A percentile compares a stretch with the other conserved stretches of the same genome.
Conservation (phyloP, 495 filamentous ascomycete species). For the Podospora anserina region DNA sequence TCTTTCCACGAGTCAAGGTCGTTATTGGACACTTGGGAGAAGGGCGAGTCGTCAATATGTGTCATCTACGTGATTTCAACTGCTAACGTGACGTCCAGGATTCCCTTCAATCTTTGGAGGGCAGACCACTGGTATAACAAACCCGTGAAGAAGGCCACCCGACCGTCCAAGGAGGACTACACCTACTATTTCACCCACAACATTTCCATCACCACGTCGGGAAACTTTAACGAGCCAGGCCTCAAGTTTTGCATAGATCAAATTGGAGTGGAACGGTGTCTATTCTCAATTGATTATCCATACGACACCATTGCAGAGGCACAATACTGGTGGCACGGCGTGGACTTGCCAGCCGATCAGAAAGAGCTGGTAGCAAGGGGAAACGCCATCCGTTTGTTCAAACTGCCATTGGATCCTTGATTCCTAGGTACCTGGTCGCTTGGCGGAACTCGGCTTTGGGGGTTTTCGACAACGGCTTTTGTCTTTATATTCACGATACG, state of each 20-base stretch:
- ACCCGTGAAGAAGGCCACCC: constrained; percentile 50
- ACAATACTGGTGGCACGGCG: constrained; percentile 51
- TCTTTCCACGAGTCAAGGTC: constrained; percentile 54
- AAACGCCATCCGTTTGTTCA: constrained; percentile 56
- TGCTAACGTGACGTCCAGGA: constrained; percentile 27
- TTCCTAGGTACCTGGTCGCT: not conserved
- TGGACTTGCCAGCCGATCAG: constrained; percentile 43
- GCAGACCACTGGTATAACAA: constrained; percentile 60
- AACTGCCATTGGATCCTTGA: constrained; percentile 36
- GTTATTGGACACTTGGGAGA: constrained; percentile 63
- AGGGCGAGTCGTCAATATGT: constrained; percentile 19
- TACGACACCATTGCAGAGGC: constrained; percentile 50
- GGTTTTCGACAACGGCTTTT: too few relatives aligned
- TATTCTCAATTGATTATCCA: constrained; percentile 42
- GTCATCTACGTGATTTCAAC: not conserved
- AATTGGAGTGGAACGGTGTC: constrained; percentile 36
- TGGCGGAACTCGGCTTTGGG: too few relatives aligned
- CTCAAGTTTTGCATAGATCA: constrained; percentile 49
- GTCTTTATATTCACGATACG: too few relatives aligned
- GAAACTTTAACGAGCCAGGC: constrained; percentile 57
- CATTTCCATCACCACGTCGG: constrained; percentile 61
- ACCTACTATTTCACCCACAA: constrained; percentile 59
- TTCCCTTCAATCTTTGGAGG: constrained; percentile 64
- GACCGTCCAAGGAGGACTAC: constrained; percentile 57
- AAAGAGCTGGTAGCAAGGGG: constrained; percentile 50